Conservation (phyloP, 176 grass and related monocot genomes). For the Musa itinerans region DNA sequence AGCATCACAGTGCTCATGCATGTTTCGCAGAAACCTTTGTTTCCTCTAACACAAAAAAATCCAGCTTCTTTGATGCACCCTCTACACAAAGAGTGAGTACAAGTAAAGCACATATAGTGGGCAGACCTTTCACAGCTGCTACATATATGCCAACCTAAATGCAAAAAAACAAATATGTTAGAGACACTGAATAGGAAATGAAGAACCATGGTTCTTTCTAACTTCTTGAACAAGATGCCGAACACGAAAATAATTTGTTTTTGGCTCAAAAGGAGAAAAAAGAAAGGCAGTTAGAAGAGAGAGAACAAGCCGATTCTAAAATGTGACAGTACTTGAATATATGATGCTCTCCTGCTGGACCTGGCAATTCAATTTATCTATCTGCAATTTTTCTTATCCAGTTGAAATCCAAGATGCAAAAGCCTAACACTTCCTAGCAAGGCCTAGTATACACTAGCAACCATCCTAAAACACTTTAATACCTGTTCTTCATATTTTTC, state of each 20-base stretch:
- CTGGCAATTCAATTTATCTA: not conserved
- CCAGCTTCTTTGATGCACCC: slow-evolving; percentile 51
- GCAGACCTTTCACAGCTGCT: slow-evolving; percentile 89
- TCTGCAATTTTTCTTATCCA: too few species aligned
- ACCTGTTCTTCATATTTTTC: not conserved
- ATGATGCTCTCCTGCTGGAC: not conserved
- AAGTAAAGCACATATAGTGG: slow-evolving; percentile 80
- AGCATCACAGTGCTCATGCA: slow-evolving; percentile 82
- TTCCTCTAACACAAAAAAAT: slow-evolving; percentile 61
- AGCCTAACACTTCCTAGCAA: not conserved
- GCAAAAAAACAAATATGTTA: not conserved
- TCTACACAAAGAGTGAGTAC: slow-evolving; percentile 91
- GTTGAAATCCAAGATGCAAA: not conserved
- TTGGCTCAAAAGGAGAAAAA: not conserved
- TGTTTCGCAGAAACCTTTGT: slow-evolving; percentile 80
- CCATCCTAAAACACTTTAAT: not conserved
- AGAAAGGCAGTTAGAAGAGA: not conserved
- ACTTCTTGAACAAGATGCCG: not conserved
- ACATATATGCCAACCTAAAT: slow-evolving; percentile 95
- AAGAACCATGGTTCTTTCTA: not conserved
- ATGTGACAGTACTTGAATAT: too few species aligned
- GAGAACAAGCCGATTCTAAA: not conserved
- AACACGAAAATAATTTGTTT: not conserved
- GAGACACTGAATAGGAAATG: not conserved
- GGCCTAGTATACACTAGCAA: not conserved